Conservation (phyloP, 305 asterid species). For the Fraxinus greggii region DNA sequence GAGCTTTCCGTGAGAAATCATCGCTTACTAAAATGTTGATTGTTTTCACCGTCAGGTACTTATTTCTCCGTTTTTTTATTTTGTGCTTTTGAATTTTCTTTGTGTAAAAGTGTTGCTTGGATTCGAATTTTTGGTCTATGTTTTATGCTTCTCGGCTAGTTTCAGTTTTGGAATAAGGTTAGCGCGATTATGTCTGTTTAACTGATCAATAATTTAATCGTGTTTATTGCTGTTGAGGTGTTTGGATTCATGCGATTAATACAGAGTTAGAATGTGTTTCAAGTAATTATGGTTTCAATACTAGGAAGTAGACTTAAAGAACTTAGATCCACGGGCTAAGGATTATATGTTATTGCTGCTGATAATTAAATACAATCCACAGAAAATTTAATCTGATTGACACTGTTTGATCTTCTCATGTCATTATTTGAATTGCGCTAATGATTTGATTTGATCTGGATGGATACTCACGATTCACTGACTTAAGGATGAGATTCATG, state of each 20-base stretch:
- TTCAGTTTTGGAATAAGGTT: background rate
- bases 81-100: background rate
- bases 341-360: background rate
- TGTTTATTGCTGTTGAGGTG: slow-evolving; percentile 11
- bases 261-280: background rate
- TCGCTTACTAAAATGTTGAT: slow-evolving; percentile 57
- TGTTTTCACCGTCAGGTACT: slow-evolving; percentile 70
- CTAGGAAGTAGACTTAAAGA: background rate
- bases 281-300: background rate
- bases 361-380: background rate
- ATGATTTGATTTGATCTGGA: slow-evolving; percentile 16
- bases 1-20: slow-evolving; percentile 58
- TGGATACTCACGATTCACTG: background rate
- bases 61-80: background rate
- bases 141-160: background rate
- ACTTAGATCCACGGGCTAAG: background rate
- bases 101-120: background rate
- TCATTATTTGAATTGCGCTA: background rate
- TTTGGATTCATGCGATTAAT: background rate
- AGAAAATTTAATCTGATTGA: background rate
- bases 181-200: background rate
- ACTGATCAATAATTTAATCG: slow-evolving; percentile 4
- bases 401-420: background rate
- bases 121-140: background rate
- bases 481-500: background rate